Percentiles rank a stretch among this genome's conserved stretches.
Evolutionary conservation across 192 early-diverging fungal genomes (phyloP).

Genomic region (Thamnidium elegans): DNA sequence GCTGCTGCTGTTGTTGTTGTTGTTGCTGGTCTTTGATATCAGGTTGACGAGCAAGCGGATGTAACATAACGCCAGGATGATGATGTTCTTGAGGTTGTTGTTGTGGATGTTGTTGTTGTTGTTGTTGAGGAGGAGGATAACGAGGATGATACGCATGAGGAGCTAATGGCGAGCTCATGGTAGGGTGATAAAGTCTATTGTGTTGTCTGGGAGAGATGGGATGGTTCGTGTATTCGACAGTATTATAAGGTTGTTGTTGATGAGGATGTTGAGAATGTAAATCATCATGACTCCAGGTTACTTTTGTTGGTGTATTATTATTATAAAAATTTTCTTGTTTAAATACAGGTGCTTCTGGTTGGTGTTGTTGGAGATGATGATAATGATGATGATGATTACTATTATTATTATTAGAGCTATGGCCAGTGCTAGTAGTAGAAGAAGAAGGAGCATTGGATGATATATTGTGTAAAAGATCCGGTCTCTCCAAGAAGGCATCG

Average conservation of each 20-base stretch:
- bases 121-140: constrained; percentile 8
- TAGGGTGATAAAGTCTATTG: constrained; percentile 11
- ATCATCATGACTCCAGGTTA: constrained; percentile 15
- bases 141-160: background rate
- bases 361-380: background rate
- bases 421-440: too few species aligned
- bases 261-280: constrained; percentile 2
- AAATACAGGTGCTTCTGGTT: background rate
- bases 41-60: constrained; percentile 10
- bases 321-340: constrained; percentile 1
- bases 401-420: background rate
- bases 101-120: constrained; percentile 2
- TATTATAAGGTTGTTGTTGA: constrained; percentile 5
- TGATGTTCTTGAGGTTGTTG: constrained; percentile 7
- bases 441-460: background rate
- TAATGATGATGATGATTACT: background rate
- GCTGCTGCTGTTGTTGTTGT: constrained; percentile 4
- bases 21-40: constrained; percentile 6
- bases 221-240: constrained; percentile 2
- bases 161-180: constrained; percentile 7
- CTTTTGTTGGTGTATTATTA: constrained; percentile 13
- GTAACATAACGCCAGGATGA: constrained; percentile 13
- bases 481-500: constrained; percentile 18
- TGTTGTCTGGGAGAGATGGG: constrained; percentile 14
- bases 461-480: constrained; percentile 17